phyloP scores from a whole-genome alignment of 2,329 filamentous ascomycete genomes.

The Volutella citrinella region DNA sequence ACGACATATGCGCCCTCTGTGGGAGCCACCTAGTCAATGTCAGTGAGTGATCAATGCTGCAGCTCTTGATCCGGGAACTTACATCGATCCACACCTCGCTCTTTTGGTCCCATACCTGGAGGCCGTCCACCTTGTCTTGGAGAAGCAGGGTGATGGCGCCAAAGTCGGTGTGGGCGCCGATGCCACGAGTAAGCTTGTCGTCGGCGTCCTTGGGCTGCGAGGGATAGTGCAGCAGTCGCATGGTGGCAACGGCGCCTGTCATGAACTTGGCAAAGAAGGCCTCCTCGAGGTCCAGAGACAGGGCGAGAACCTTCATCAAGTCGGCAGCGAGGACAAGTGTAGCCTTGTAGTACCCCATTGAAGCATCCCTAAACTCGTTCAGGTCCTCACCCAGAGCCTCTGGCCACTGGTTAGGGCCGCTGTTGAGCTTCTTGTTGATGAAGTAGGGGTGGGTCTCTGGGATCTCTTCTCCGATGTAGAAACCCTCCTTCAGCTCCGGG shows the following conservation, averaged over 20 bases:
- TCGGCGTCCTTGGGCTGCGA: conserved; percentile 34
- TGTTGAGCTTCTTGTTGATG: conserved; percentile 37
- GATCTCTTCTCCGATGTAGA: conserved; percentile 37
- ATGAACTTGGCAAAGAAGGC: conserved; percentile 42
- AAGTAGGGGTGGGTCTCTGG: conserved; percentile 39
- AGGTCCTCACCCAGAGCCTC: conserved; percentile 27
- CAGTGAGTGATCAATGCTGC: no score
- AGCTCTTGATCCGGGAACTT: conserved; percentile 3
- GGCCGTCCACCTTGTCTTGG: conserved; percentile 47
- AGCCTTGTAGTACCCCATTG: conserved; percentile 38
- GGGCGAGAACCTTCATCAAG: conserved; percentile 40
- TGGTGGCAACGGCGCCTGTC: conserved; percentile 40
- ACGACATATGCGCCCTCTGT: conserved; percentile 47
- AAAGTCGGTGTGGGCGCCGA: conserved; percentile 54
- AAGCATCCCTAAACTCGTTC: conserved; percentile 33
- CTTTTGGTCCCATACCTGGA: conserved; percentile 47
- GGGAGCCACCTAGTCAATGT: conserved; percentile 35
- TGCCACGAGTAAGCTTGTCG: conserved; percentile 32
- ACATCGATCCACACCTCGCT: conserved; percentile 42
- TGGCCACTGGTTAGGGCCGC: conserved; percentile 44
- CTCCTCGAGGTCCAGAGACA: conserved; percentile 39
- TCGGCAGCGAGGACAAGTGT: conserved; percentile 37
- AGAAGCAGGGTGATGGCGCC: conserved; percentile 55
- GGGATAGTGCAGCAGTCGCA: conserved; percentile 49
- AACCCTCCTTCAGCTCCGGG: conserved; percentile 46